Evolutionary conservation across 768 basidiomycete species (phyloP).

Genomic region (Ephemerocybe angulata): DNA sequence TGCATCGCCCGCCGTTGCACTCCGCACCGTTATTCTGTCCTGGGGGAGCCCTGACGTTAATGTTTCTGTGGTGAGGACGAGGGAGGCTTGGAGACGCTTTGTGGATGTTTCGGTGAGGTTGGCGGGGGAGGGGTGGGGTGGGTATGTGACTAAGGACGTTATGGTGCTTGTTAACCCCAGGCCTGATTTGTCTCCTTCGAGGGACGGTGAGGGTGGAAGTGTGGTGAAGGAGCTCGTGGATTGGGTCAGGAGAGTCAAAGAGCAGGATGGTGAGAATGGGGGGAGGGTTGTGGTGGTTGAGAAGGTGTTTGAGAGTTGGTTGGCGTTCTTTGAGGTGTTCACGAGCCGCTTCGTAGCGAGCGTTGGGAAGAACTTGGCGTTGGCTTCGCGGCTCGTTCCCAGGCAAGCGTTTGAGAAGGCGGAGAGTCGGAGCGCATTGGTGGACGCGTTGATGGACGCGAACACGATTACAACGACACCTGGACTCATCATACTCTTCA

Average conservation of each 20-base stretch:
- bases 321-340: constrained; percentile 37
- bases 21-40: constrained; percentile 34
- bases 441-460: constrained; percentile 34
- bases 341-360: constrained; percentile 36
- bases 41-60: constrained; percentile 13
- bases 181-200: neutral
- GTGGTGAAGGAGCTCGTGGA: constrained; percentile 24
- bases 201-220: neutral
- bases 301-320: constrained; percentile 41
- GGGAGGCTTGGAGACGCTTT: constrained; percentile 34
- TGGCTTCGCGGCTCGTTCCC: constrained; percentile 43
- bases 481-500: constrained; percentile 40
- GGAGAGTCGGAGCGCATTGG: constrained; percentile 24
- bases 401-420: constrained; percentile 36
- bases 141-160: constrained; percentile 33
- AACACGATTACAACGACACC: constrained; percentile 28
- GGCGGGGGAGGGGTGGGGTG: constrained; percentile 49
- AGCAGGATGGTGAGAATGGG: constrained; percentile 14
- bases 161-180: constrained; percentile 44
- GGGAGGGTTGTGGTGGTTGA: constrained; percentile 25
- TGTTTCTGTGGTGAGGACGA: constrained; percentile 22
- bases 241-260: constrained; percentile 26
- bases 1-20: constrained; percentile 32
- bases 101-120: constrained; percentile 37
- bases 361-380: constrained; percentile 37